These are phyloP conservation scores for Fragosphaeria purpurea DNA, from an alignment of 2,329 filamentous ascomycete genomes.

Conservation along the genomic window DNA sequence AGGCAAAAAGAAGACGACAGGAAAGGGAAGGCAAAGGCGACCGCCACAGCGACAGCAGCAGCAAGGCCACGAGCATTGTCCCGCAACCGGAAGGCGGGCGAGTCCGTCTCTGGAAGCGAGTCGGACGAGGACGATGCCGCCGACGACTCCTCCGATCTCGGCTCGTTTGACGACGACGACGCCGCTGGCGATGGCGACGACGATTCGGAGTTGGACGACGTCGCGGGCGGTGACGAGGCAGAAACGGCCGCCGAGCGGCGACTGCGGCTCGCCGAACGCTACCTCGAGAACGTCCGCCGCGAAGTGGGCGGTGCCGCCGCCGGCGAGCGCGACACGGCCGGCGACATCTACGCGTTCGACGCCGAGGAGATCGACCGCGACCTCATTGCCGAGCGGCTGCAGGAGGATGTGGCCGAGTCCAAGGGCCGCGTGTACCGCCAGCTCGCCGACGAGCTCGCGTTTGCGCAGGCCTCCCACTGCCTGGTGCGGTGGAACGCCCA, in stretches of 20 bases:
- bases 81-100: neutral
- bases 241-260: conserved; percentile 88
- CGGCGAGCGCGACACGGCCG: conserved; percentile 15
- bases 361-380: conserved; percentile 89
- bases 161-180: conserved; percentile 31
- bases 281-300: conserved; percentile 79
- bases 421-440: conserved; percentile 83
- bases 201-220: conserved; percentile 38
- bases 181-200: conserved; percentile 26
- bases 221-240: conserved; percentile 61
- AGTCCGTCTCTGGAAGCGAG: neutral
- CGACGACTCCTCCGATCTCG: conserved; percentile 32
- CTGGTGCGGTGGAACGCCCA: conserved; percentile 72
- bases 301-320: conserved; percentile 43
- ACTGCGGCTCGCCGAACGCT: conserved; percentile 78
- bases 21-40: conserved; percentile 20
- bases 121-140: neutral
- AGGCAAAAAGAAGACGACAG: neutral
- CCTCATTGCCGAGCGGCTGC: conserved; percentile 77
- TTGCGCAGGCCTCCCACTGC: conserved; percentile 55
- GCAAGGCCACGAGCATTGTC: neutral
- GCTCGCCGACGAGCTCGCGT: conserved; percentile 63
- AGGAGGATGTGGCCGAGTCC: conserved; percentile 84
- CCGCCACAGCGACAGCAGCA: conserved; percentile 11
- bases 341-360: conserved; percentile 76